Conservation (phyloP, 2,329 filamentous ascomycete species). For the Bipolaris oryzae region DNA sequence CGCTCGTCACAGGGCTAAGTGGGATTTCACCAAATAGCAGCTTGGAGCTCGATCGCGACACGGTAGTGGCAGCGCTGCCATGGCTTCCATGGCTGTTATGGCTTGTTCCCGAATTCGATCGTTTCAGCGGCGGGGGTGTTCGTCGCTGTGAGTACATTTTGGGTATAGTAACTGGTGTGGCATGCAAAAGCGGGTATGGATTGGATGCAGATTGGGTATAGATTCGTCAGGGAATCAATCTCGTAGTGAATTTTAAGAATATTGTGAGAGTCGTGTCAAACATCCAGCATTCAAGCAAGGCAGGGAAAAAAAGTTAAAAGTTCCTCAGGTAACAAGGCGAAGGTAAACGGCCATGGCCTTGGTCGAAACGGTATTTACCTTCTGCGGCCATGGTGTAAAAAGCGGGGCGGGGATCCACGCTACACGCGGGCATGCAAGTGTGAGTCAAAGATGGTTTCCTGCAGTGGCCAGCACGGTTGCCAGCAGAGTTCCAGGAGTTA, state of each 20-base stretch:
- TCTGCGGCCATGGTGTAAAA: constrained; percentile 23
- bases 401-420: constrained; percentile 25
- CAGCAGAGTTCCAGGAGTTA: constrained; percentile 26
- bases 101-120: constrained; percentile 46
- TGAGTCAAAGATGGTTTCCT: constrained; percentile 47
- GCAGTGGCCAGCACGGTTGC: constrained; percentile 20
- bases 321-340: constrained; percentile 32
- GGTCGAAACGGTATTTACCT: constrained; percentile 42
- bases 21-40: constrained; percentile 59
- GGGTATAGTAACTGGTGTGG: constrained; percentile 20
- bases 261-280: constrained; percentile 29
- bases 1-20: constrained; percentile 48
- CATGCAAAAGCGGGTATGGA: constrained; percentile 14
- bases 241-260: constrained; percentile 18
- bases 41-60: constrained; percentile 47
- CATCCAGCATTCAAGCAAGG: constrained; percentile 24
- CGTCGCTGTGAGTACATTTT: constrained; percentile 44
- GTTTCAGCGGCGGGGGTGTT: constrained; percentile 47
- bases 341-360: constrained; percentile 29
- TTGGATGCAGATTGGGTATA: constrained; percentile 1
- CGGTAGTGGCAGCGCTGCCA: constrained; percentile 40
- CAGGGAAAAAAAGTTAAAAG: constrained; percentile 11
- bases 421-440: constrained; percentile 48
- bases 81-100: constrained; percentile 45
- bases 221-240: constrained; percentile 19